Conservation (phyloP, 192 early-diverging fungal species). For the Coemansia sp. region DNA sequence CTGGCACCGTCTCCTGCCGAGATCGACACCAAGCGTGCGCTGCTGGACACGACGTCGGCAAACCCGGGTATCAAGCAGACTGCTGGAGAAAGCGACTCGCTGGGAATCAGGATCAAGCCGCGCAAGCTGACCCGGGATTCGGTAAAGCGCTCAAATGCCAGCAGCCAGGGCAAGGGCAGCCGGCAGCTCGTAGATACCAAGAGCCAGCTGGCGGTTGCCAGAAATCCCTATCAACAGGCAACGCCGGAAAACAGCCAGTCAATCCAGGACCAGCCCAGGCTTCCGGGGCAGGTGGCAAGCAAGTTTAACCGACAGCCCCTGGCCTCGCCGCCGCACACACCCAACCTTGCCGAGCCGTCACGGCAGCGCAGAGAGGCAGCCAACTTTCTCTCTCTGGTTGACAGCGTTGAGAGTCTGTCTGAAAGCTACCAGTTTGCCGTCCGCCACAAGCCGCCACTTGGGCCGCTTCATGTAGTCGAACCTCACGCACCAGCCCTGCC, state of each 20-base stretch:
- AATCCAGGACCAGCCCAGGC: background rate
- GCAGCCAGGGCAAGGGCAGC: background rate
- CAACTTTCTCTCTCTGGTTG: conserved; percentile 15
- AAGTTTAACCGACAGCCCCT: background rate
- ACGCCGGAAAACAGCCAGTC: background rate
- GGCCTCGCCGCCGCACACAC: background rate
- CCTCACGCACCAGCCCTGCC: conserved; percentile 23
- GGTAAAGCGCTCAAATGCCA: background rate
- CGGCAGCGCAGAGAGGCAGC: background rate
- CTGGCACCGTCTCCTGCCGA: background rate
- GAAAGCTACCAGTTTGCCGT: conserved; percentile 47
- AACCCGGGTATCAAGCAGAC: conserved; percentile 21
- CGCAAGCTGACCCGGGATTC: conserved; percentile 37
- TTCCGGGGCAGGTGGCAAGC: background rate
- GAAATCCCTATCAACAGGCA: background rate
- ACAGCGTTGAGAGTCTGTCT: conserved; percentile 41
- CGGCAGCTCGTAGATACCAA: background rate
- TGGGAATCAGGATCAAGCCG: conserved; percentile 19
- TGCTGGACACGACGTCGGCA: conserved; percentile 43
- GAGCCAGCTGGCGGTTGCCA: background rate
- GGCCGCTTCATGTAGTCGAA: conserved; percentile 31
- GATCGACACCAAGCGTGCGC: background rate
- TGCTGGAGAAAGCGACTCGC: background rate
- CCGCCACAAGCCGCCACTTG: conserved; percentile 41
- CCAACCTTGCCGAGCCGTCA: background rate